A percentile compares a stretch with the other conserved stretches of the same genome.
Conservation (phyloP, 805 yeast species). For the Cyberlindnera euphorbiae region DNA sequence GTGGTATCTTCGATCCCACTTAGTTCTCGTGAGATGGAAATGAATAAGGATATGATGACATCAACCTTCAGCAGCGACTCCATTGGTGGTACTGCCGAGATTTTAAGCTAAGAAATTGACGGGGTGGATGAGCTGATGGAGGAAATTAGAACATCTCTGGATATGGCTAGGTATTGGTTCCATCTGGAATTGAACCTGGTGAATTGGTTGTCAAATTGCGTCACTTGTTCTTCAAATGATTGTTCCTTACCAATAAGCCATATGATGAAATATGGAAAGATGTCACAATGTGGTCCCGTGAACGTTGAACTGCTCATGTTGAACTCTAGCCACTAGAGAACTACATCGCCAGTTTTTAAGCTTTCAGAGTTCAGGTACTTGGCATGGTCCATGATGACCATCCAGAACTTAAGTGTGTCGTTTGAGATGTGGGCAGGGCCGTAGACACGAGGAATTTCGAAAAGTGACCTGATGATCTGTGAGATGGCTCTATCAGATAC, state of each 20-base stretch:
- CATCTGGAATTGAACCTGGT: slow-evolving; percentile 6
- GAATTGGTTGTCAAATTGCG: slow-evolving; percentile 6
- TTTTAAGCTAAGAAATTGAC: too few species aligned
- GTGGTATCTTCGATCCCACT: slow-evolving; percentile 4
- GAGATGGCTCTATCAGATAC: slow-evolving; percentile 36
- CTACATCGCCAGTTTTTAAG: slow-evolving; percentile 28
- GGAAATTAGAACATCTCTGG: too few species aligned
- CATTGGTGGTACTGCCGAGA: not conserved
- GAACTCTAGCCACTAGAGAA: slow-evolving; percentile 47
- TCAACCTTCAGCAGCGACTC: too few species aligned
- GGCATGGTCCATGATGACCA: slow-evolving; percentile 33
- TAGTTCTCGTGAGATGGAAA: slow-evolving; percentile 1
- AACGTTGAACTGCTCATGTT: slow-evolving; percentile 22
- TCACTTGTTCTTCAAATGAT: not conserved
- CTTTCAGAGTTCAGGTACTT: slow-evolving; percentile 29
- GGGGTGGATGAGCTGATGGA: too few species aligned
- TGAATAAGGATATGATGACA: slow-evolving; percentile 6
- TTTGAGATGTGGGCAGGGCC: slow-evolving; percentile 51
- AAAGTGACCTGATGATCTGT: slow-evolving; percentile 43
- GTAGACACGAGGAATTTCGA: slow-evolving; percentile 51
- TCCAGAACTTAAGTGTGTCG: slow-evolving; percentile 54
- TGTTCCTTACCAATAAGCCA: slow-evolving; percentile 38
- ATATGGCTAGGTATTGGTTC: not conserved
- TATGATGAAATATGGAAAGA: slow-evolving; percentile 32
- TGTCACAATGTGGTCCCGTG: slow-evolving; percentile 3